Percentiles rank a stretch among this genome's conserved stretches.
These are phyloP conservation scores for Stagonosporopsis vannaccii DNA, from an alignment of 2,329 filamentous ascomycete species.

Conservation along the genomic window DNA sequence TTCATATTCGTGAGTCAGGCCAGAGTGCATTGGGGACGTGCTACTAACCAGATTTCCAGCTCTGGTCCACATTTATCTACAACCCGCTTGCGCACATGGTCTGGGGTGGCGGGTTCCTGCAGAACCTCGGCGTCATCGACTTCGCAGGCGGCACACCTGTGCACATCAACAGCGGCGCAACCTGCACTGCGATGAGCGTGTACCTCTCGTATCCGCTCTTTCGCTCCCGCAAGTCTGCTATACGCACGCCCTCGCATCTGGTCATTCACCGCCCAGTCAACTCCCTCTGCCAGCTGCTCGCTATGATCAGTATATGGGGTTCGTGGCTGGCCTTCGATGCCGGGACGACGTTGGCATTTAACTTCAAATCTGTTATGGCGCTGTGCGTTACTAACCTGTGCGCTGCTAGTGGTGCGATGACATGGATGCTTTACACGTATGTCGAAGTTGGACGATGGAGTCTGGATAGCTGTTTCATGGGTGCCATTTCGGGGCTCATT, in stretches of 20 bases:
- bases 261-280: conserved; percentile 59
- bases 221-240: conserved; percentile 54
- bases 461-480: conserved; percentile 60
- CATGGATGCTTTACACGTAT: conserved; percentile 57
- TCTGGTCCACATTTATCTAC: conserved; percentile 60
- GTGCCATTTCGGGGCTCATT: conserved; percentile 61
- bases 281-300: conserved; percentile 57
- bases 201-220: conserved; percentile 61
- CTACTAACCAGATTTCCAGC: conserved; percentile 31
- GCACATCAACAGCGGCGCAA: conserved; percentile 51
- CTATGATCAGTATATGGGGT: conserved; percentile 61
- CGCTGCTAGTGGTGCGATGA: conserved; percentile 56
- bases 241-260: conserved; percentile 57
- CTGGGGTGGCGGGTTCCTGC: conserved; percentile 56
- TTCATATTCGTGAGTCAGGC: conserved; percentile 53
- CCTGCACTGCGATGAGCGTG: conserved; percentile 54
- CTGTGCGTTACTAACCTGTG: conserved; percentile 60
- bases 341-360: conserved; percentile 57
- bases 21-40: neutral
- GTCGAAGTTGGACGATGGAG: conserved; percentile 56
- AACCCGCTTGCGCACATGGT: conserved; percentile 59
- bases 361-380: conserved; percentile 60
- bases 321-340: conserved; percentile 62
- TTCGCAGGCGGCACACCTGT: conserved; percentile 56
- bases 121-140: conserved; percentile 55